Evolutionary conservation across 2,329 filamentous ascomycete genomes (phyloP).

Genomic region (Sphaerulina populicola): DNA sequence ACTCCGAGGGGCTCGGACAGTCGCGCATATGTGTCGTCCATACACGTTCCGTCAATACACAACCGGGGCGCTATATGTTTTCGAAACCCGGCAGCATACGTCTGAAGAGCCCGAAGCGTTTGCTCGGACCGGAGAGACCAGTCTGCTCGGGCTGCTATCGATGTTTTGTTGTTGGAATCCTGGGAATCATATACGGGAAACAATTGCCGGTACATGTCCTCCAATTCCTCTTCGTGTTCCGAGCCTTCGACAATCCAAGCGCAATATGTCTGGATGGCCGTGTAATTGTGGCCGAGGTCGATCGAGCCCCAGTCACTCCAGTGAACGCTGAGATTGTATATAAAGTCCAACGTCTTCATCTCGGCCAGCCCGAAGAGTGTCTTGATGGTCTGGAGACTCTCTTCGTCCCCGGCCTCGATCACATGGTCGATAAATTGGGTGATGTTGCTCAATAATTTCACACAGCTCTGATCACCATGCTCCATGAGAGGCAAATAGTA

Average conservation of each 20-base stretch:
- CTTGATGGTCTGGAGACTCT: neutral
- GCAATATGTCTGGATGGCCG: neutral
- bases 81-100: neutral
- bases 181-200: neutral
- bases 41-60: neutral
- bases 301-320: neutral
- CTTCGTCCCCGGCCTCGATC: neutral
- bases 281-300: neutral
- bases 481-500: constrained; percentile 1
- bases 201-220: neutral
- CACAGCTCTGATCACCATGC: neutral
- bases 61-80: neutral
- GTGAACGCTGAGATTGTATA: neutral
- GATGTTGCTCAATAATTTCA: neutral
- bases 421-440: neutral
- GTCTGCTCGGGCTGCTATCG: neutral
- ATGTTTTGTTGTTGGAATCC: neutral
- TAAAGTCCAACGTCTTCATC: neutral
- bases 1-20: neutral
- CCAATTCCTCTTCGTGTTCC: neutral
- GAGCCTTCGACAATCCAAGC: neutral
- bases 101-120: neutral
- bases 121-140: neutral
- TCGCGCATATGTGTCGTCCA: neutral
- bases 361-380: neutral